Percentiles rank a stretch among this genome's conserved stretches.
phyloP scores from a whole-genome alignment of 1,284 basidiomycete species.

The Tilletia indica region DNA sequence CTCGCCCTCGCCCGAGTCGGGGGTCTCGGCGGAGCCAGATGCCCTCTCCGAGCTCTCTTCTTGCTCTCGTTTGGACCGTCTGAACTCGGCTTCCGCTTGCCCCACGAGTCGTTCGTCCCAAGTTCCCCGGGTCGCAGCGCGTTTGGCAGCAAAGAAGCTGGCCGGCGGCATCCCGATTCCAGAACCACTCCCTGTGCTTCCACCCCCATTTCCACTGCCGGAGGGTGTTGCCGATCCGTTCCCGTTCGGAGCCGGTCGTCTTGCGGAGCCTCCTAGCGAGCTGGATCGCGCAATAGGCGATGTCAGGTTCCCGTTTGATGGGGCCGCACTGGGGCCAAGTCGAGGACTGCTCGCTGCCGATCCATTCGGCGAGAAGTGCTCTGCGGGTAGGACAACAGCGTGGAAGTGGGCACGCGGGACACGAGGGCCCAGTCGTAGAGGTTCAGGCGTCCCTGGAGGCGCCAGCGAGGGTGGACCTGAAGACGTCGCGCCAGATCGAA shows the following conservation, averaged over 20 bases:
- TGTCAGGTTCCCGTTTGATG: not conserved
- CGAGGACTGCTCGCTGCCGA: not conserved
- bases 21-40: not conserved
- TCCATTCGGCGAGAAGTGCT: not conserved
- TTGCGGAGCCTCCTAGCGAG: not conserved
- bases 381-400: not conserved
- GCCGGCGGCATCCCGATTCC: not conserved
- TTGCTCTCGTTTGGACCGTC: not conserved
- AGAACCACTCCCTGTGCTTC: not conserved
- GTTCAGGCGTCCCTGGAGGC: not conserved
- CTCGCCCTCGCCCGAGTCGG: not conserved
- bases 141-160: slow-evolving; percentile 4
- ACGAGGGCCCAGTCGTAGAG: not conserved
- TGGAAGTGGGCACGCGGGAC: slow-evolving; percentile 1
- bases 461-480: slow-evolving; percentile 9
- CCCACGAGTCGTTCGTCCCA: slow-evolving; percentile 6
- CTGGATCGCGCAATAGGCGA: slow-evolving; percentile 2
- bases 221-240: not conserved
- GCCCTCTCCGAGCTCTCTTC: not conserved
- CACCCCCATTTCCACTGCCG: not conserved
- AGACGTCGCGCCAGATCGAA: not conserved
- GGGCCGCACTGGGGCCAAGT: not conserved
- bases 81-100: not conserved
- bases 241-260: not conserved
- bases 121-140: not conserved